Evolutionary conservation across 148 eudicot genomes (phyloP), one percentile per base, ranked within the genome.

Genomic region (Chenopodium formosanum): DNA sequence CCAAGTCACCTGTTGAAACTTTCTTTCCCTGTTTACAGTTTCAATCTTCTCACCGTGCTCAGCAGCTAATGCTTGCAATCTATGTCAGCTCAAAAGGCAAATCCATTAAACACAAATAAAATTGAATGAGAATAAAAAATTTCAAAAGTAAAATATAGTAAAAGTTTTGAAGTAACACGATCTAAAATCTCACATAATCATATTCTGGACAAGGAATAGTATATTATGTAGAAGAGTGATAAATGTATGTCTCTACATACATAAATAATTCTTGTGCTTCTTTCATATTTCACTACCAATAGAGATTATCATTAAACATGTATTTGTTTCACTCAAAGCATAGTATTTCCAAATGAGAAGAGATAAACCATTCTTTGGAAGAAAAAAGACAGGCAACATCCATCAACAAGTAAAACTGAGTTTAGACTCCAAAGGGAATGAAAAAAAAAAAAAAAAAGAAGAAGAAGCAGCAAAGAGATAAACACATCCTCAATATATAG

Each of bases 11-110:
- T 95, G 97, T 83, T 95, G 97, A 83, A 90, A 91, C 82, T 95
- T 95, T 82, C 99, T 92, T 87, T 93, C 97, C 80, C 97, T 92
- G 80, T 95, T 95, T 66, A 94, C 99, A 46, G 85, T 76, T 89
- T 94, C 99, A 73, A 95, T 94, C 83, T 86, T 86, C 83, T 87
- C 89, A 84, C 90, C 88, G 48, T 92, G 89, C 82, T 90, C 92
- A 60, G 80, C 68, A 81, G 90, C 97, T 80, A 93, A 88, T 74
- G 92, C 86, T 84, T 90, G 97, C 88, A 90, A 85, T 85, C 99
- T 95, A 84, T 12, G 56, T 48, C 62, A 71, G 25, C 27, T 9
- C 46, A 44, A 80, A n/a, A 27, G 0, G 37, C 47, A 80, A 37
- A 47, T 71, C 32, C 25, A 70, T n/a, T 31, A 80, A 37, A 72